These are phyloP conservation scores for Aspergillus sclerotioniger DNA, from an alignment of 495 filamentous ascomycete species.

Conservation along the genomic window DNA sequence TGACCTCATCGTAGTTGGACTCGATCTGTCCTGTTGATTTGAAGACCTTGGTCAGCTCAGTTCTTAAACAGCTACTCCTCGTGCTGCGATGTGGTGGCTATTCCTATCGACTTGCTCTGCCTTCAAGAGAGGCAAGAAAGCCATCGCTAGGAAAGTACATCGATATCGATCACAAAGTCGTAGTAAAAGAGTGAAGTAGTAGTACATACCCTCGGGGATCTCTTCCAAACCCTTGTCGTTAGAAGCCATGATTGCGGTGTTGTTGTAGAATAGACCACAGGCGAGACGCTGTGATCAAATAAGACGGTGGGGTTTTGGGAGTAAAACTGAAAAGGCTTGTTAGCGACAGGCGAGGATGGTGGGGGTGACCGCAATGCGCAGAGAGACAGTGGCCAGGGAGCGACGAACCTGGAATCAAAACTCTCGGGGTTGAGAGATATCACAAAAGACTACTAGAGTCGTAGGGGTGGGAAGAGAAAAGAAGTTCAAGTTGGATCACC, in stretches of 20 bases:
- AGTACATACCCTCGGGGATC: slow-evolving; percentile 75
- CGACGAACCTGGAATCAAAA: slow-evolving; percentile 40
- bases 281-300: slow-evolving; percentile 58
- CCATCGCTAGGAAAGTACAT: slow-evolving; percentile 3
- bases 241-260: slow-evolving; percentile 89
- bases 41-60: slow-evolving; percentile 25
- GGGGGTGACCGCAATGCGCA: neutral
- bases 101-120: slow-evolving; percentile 2
- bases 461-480: slow-evolving; percentile 27
- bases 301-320: slow-evolving; percentile 41
- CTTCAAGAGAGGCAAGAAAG: slow-evolving; percentile 15
- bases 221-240: slow-evolving; percentile 95
- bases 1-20: slow-evolving; percentile 99
- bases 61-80: neutral
- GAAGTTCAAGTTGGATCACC: slow-evolving; percentile 22
- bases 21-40: slow-evolving; percentile 82
- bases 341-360: slow-evolving; percentile 3
- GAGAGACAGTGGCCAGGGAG: neutral
- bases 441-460: slow-evolving; percentile 24
- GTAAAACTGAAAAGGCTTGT: slow-evolving; percentile 41
- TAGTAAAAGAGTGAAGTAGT: slow-evolving; percentile 14
- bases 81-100: neutral
- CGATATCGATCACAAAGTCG: slow-evolving; percentile 1
- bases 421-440: slow-evolving; percentile 37
- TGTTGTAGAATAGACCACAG: slow-evolving; percentile 66